Evolutionary conservation across 768 basidiomycete genomes (phyloP).

Genomic region (Leccinum variicolor): DNA sequence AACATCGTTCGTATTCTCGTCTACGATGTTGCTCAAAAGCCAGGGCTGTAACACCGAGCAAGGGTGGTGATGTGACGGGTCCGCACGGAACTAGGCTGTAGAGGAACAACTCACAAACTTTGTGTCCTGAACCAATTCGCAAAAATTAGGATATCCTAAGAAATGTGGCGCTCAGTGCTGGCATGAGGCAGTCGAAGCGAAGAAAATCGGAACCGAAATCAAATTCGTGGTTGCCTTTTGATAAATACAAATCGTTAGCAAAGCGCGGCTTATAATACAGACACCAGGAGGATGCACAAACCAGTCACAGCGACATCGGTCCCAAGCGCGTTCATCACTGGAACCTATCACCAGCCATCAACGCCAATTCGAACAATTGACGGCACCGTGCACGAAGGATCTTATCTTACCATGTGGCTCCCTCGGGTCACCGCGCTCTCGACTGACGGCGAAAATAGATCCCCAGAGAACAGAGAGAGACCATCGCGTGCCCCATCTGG

Average conservation of each 20-base stretch:
- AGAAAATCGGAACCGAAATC: conserved; percentile 60
- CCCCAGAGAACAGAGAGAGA: conserved; percentile 82
- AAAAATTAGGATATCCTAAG: conserved; percentile 60
- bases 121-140: conserved; percentile 66
- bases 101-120: conserved; percentile 55
- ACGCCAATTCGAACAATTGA: not conserved
- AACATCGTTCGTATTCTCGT: conserved; percentile 56
- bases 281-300: conserved; percentile 32
- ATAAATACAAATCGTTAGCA: conserved; percentile 5
- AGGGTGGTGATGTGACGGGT: not conserved
- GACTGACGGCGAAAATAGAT: conserved; percentile 82
- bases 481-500: conserved; percentile 60
- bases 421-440: conserved; percentile 88
- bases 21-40: conserved; percentile 86
- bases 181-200: not conserved
- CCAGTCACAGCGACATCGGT: conserved; percentile 80
- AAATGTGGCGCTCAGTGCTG: not conserved
- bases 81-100: not conserved
- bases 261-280: not conserved
- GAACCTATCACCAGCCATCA: conserved; percentile 51
- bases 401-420: conserved; percentile 73
- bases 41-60: conserved; percentile 56
- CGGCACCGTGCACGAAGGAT: not conserved
- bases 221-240: conserved; percentile 86
- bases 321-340: conserved; percentile 78